Conservation (phyloP, 257 asterid species). For the Capsicum rhomboideum region DNA sequence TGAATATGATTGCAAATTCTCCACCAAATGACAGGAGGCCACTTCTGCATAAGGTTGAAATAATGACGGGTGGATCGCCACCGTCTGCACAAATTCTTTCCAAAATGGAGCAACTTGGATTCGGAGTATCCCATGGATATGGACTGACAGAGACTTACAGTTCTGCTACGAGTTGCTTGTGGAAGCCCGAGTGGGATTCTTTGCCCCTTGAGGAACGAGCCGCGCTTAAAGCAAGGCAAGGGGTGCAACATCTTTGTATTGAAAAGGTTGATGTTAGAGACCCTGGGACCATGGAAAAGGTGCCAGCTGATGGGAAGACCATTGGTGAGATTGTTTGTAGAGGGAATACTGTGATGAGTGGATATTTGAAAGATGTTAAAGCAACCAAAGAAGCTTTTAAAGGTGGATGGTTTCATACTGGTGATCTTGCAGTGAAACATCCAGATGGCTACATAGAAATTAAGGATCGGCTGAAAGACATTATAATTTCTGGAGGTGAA, state of each 20-base stretch:
- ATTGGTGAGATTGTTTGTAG: conserved; percentile 20
- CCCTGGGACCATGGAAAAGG: conserved; percentile 6
- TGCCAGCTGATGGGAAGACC: conserved; percentile 25
- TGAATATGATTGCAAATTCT: conserved; percentile 20
- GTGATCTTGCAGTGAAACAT: background rate
- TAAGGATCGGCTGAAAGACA: conserved; percentile 23
- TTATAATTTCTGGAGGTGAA: conserved; percentile 5
- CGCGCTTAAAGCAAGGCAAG: conserved; percentile 17
- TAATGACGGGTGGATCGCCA: conserved; percentile 25
- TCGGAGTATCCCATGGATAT: conserved; percentile 19
- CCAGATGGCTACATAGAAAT: conserved; percentile 12
- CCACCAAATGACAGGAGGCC: conserved; percentile 2
- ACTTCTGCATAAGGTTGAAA: conserved; percentile 18
- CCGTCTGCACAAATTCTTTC: conserved; percentile 18
- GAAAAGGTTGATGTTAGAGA: conserved; percentile 24
- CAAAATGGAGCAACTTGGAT: conserved; percentile 24
- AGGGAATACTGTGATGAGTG: conserved; percentile 20
- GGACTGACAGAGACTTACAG: conserved; percentile 31
- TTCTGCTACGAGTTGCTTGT: conserved; percentile 14
- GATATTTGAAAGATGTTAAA: background rate
- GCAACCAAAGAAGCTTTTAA: background rate
- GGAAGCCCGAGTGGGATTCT: conserved; percentile 32
- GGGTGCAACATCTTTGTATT: conserved; percentile 18
- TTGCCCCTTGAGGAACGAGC: conserved; percentile 8
- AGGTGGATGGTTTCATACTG: background rate